Conservation (phyloP, 208 protist genomes). For the Histomonas meleagridis region DNA sequence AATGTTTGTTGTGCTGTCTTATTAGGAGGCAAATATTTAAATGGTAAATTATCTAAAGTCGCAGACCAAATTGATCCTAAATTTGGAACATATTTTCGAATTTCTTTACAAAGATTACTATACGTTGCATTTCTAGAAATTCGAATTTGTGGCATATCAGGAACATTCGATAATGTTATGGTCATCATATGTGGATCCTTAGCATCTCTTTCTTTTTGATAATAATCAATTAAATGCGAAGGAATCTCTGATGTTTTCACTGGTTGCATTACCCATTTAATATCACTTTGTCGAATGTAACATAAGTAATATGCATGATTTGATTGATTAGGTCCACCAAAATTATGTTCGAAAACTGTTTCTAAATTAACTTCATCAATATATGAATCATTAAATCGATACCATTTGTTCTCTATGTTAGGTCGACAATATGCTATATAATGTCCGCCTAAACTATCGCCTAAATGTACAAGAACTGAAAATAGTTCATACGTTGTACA, state of each 20-base stretch:
- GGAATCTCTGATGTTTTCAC: not conserved
- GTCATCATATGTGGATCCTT: not conserved
- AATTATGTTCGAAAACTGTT: not conserved
- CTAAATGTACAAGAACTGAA: not conserved
- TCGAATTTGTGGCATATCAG: not conserved
- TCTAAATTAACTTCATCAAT: not conserved
- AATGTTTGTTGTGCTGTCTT: not conserved
- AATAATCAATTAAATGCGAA: not conserved
- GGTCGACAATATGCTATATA: not conserved
- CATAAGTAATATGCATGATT: not conserved
- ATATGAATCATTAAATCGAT: not conserved
- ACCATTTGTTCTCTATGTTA: not conserved
- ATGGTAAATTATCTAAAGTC: not conserved
- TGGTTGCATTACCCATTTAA: not conserved
- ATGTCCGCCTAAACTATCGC: not conserved
- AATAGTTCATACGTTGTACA: not conserved
- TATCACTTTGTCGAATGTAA: not conserved
- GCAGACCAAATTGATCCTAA: not conserved
- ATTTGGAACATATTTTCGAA: too few species aligned
- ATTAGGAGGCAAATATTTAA: not conserved
- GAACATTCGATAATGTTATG: not conserved
- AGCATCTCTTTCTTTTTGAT: not conserved
- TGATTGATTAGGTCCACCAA: not conserved
- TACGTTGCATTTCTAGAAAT: not conserved
- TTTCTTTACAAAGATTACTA: not conserved